These are phyloP conservation scores for Penicillium paneum DNA, from an alignment of 2,329 filamentous ascomycete genomes.

Conservation along the genomic window DNA sequence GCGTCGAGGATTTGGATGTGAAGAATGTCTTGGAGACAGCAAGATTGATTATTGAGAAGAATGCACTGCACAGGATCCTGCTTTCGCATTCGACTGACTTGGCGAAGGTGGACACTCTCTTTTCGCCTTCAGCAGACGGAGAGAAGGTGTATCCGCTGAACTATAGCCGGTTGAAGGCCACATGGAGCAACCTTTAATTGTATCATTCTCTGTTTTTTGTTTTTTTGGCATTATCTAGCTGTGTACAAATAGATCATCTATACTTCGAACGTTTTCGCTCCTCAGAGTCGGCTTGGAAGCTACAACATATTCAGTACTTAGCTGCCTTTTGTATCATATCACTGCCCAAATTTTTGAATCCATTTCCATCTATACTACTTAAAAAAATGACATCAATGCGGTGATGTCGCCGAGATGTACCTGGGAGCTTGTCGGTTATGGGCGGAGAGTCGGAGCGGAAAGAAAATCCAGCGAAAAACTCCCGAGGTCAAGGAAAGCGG, in stretches of 20 bases:
- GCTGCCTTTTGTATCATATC: too few relatives aligned
- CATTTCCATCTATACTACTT: not conserved
- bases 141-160: slow-evolving; percentile 1
- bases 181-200: not conserved
- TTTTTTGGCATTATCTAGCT: slow-evolving; percentile 7
- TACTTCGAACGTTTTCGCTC: not conserved
- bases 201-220: not conserved
- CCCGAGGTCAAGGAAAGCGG: slow-evolving; percentile 29
- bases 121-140: slow-evolving; percentile 4
- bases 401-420: not conserved
- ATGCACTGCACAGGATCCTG: slow-evolving; percentile 73
- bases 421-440: slow-evolving; percentile 9
- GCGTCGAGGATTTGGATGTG: slow-evolving; percentile 80
- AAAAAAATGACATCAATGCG: not conserved
- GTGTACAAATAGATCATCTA: slow-evolving; percentile 12
- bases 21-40: slow-evolving; percentile 88
- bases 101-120: slow-evolving; percentile 16
- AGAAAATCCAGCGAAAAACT: slow-evolving; percentile 29
- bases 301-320: not conserved
- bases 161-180: not conserved
- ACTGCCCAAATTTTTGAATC: not conserved
- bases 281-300: not conserved
- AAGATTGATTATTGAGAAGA: slow-evolving; percentile 80
- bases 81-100: slow-evolving; percentile 56
- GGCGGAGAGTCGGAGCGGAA: slow-evolving; percentile 25